Evolutionary conservation across 164 flowering plant genomes (phyloP), one percentile per base, ranked within the genome.

Genomic region (Berberis vulgaris): DNA sequence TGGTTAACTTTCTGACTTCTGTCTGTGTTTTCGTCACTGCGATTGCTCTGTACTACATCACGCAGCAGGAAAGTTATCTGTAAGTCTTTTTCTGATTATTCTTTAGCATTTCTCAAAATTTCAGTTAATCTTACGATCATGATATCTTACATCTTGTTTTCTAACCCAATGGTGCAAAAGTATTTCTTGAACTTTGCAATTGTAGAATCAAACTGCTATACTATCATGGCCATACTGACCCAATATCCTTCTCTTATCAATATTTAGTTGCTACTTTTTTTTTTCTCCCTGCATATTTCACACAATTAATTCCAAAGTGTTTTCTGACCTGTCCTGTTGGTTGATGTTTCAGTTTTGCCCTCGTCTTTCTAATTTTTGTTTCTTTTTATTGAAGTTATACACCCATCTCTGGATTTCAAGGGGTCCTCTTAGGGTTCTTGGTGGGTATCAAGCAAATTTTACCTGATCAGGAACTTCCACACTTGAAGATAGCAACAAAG

Each of bases 361-460:
- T 26, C 26, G n/a, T 52, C 54, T 1, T 52, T 52, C 54, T 52
- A 26, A 52, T 10, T 50, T 5, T 26, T 26, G 13, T 47, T 7
- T 26, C 13, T 26, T 1, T 52, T 2, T 10, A 38, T 45, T 45
- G 43, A 47, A 94, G 99, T 60, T 94, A 94, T 65, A 79, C 81
- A 72, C 99, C 99, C 54, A 70, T 89, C 65, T 89, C 97, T 65
- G 97, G 99, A 59, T 94, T 94, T 84, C 90, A 89, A 60, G 97
- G 93, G 49, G 80, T 91, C 64, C 82, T 94, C 39, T 72, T 83
- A 45, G 99, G 96, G 12, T 82, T 94, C 65, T 76, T 89, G 61
- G 99, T 94, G 61, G 99, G 97, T 11, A 74, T 91, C 68, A 94
- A 94, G 83, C 99, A 91, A 76, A 91, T 91, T n/a, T 71, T 95